Conservation (phyloP, 805 yeast species). For the Myxozyma nipponensis region DNA sequence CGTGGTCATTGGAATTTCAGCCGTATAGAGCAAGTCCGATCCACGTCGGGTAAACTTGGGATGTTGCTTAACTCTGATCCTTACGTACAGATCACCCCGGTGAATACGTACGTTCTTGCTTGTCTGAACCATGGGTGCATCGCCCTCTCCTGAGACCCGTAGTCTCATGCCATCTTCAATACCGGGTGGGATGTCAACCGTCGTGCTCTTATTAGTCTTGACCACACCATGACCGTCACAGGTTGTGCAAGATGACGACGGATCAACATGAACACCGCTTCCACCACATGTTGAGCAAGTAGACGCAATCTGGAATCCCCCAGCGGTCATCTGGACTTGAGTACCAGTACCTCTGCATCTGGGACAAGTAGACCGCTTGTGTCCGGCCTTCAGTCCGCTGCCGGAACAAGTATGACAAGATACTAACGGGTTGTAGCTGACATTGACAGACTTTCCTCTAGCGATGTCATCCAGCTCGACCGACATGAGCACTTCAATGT, state of each 20-base stretch:
- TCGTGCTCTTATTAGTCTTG: conserved; percentile 62
- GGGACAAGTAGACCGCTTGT: conserved; percentile 70
- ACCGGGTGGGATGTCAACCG: conserved; percentile 84
- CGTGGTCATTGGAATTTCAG: conserved; percentile 84
- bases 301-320: conserved; percentile 95
- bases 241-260: conserved; percentile 62
- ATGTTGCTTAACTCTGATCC: conserved; percentile 76
- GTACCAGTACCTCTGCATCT: conserved; percentile 94
- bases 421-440: conserved; percentile 70
- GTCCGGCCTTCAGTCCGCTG: conserved; percentile 75
- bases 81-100: conserved; percentile 84
- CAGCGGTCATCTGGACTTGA: conserved; percentile 74
- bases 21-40: conserved; percentile 59
- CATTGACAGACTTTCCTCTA: conserved; percentile 63
- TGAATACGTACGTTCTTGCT: conserved; percentile 63
- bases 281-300: conserved; percentile 89
- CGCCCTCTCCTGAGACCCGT: conserved; percentile 80
- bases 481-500: conserved; percentile 42
- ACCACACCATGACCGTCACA: conserved; percentile 92
- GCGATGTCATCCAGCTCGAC: conserved; percentile 67
- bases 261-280: conserved; percentile 71
- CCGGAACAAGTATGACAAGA: conserved; percentile 80
- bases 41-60: conserved; percentile 63
- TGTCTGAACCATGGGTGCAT: conserved; percentile 61
- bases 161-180: conserved; percentile 80